Base-by-base conservation (phyloP, 2,329 filamentous ascomycete genomes). In the Paraphoma chrysanthemicola region DNA sequence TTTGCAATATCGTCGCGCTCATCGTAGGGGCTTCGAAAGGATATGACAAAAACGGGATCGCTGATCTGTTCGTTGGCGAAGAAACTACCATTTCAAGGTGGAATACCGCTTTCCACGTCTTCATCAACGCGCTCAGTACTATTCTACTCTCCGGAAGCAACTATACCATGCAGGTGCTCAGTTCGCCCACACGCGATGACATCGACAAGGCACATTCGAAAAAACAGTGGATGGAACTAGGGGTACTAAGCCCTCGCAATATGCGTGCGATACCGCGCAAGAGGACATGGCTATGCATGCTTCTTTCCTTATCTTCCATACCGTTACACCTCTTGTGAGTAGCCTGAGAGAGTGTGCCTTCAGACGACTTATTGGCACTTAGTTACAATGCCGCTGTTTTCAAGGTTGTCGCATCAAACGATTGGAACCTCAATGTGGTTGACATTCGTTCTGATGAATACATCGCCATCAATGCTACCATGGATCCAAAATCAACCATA, bases 101-200 rank as follows among this genome's bases (percentile, higher is more conserved):
- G 45, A 61, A 54, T 17, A 55, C 51, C 0, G 12, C 12, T 14
- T 33, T 81, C 0, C 83, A 86, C 63, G 59, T 85, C 12, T 49
- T 77, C 1, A 80, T 86, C 61, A 86, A 86, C 67, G 59, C 73
- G 0, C 66, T 83, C 28, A 78, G 78, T 36, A 69, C 68, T 0
- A 16, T 61, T 0, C 28, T 72, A 2, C 46, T 72, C 2, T 56
- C 49, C 0, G 54, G 53, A 4, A 67, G 61, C 31, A 72, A 66
- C 31, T 69, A 68, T 38, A 63, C 63, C 0, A 70, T 71, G 67
- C 68, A 72, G 48, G 59, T 67, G 1, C 4, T 72, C 9, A 57
- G 39, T 16, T 59, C 69, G 14, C 69, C 69, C 0, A 67, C 66
- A 3, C 43, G 68, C 14, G 1, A 30, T 1, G 68, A 72, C 1